A percentile compares a stretch with the other conserved stretches of the same genome.
Conservation (phyloP, 768 basidiomycete genomes). For the Suillus alpinus region DNA sequence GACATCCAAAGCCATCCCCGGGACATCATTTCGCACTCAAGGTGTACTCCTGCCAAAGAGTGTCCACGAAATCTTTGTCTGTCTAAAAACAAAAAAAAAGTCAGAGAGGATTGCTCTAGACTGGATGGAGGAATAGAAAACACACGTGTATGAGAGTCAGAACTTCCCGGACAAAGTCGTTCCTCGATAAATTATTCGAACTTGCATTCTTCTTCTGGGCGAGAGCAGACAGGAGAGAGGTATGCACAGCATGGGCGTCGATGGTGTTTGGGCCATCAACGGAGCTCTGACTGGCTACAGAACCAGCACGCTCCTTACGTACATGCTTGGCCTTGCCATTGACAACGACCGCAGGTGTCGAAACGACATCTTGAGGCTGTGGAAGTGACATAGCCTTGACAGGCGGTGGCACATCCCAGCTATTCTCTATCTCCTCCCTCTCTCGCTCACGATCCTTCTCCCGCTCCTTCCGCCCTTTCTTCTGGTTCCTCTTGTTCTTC, state of each 20-base stretch:
- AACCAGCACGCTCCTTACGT: conserved; percentile 8
- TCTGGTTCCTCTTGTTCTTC: conserved; percentile 20
- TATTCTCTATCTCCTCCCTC: conserved; percentile 52
- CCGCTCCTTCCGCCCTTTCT: conserved; percentile 24
- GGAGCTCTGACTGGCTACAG: background rate
- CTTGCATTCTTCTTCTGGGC: conserved; percentile 15
- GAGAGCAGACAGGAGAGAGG: conserved; percentile 25
- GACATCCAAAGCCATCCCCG: background rate
- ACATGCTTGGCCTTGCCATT: conserved; percentile 25
- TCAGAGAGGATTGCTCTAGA: background rate
- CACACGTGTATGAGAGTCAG: conserved; percentile 61
- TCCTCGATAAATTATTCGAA: conserved; percentile 39
- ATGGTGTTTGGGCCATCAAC: conserved; percentile 10
- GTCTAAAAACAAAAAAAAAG: conserved; percentile 38
- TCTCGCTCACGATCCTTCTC: conserved; percentile 38
- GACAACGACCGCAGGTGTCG: conserved; percentile 4
- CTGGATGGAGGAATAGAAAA: conserved; percentile 4
- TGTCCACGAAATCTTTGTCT: conserved; percentile 64
- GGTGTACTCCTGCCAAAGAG: conserved; percentile 53
- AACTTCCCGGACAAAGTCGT: conserved; percentile 58
- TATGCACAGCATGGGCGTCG: conserved; percentile 18
- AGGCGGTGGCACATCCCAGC: conserved; percentile 54
- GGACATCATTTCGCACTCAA: conserved; percentile 6
- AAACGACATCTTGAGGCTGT: background rate
- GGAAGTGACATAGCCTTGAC: conserved; percentile 21